Conservation (phyloP, 1,139 yeast genomes). For the Blastobotrys apis region DNA sequence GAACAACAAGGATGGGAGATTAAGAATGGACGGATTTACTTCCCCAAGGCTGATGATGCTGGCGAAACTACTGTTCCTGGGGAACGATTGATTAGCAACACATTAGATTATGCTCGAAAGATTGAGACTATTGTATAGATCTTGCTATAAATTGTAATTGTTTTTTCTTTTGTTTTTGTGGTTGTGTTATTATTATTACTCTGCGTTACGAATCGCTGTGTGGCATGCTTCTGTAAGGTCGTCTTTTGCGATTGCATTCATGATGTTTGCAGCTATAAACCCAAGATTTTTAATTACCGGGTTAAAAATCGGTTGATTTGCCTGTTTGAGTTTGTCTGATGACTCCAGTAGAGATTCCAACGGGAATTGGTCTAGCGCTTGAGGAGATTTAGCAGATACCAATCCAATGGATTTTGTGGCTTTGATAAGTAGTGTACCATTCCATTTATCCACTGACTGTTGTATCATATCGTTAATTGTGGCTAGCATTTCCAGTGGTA, state of each 20-base stretch:
- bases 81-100: conserved; percentile 53
- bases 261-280: conserved; percentile 18
- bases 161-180: neutral
- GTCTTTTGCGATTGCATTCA: conserved; percentile 2
- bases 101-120: conserved; percentile 76
- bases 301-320: conserved; percentile 1
- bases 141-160: neutral
- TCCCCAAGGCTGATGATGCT: conserved; percentile 36
- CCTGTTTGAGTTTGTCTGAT: conserved; percentile 2
- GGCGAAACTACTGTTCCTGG: conserved; percentile 27
- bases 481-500: neutral
- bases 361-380: conserved; percentile 3
- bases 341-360: conserved; percentile 9
- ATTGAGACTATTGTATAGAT: conserved; percentile 74
- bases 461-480: neutral
- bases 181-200: neutral
- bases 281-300: conserved; percentile 13
- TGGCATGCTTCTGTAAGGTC: conserved; percentile 3
- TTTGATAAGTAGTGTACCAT: conserved; percentile 16
- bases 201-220: conserved; percentile 3
- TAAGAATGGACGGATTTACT: conserved; percentile 55
- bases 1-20: conserved; percentile 59
- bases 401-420: conserved; percentile 23
- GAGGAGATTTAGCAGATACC: conserved; percentile 15
- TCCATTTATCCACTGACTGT: conserved; percentile 10